Evolutionary conservation across 108 stramenopile genomes (phyloP), one percentile per base, ranked within the genome.

Genomic region (Cyclotella choctawhatcheeana): DNA sequence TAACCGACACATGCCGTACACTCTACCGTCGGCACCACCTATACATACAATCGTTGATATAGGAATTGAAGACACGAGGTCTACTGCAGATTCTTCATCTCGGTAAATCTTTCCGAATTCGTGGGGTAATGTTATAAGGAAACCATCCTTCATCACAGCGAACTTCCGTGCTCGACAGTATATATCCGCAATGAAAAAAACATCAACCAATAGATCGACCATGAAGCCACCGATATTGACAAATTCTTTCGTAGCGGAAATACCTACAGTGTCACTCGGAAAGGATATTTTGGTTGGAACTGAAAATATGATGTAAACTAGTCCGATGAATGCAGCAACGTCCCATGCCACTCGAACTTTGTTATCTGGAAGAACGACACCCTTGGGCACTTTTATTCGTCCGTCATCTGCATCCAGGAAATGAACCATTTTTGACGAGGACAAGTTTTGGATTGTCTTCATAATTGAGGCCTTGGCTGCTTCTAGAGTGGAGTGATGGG

Each of bases 401-500:
- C 59, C 75, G 32, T 81, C 73, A 20, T 66, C 52, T 21, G 45
- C 69, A 20, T 84, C 66, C 20, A 85, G 37, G 58, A 83, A 83
- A 10, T 64, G 69, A 6, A 65, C 69, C 78, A 88, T 82, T 45
- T 85, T 83, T n/a, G 66, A 61, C 7, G 82, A 74, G 33, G 52
- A 76, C 31, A 85, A 74, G 44, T 83, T 85, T 29, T 67, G 63
- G 26, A 67, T 82, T 20, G 80, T 87, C 44, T 87, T 82, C 37
- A 48, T 47, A 22, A 79, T 60, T 17, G 68, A 55, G 8, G 67
- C 69, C 44, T 76, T 78, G 22, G 66, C 44, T 51, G 66, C 53
- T 55, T 34, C 21, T 0, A 85, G 62, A 33, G 54, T 26, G 1
- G 35, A 14, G 13, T 79, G 51, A 44, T 85, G 59, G 29, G 53